phyloP scores from a whole-genome alignment of 2,329 filamentous ascomycete genomes.

The Zymoseptoria pseudotritici region DNA sequence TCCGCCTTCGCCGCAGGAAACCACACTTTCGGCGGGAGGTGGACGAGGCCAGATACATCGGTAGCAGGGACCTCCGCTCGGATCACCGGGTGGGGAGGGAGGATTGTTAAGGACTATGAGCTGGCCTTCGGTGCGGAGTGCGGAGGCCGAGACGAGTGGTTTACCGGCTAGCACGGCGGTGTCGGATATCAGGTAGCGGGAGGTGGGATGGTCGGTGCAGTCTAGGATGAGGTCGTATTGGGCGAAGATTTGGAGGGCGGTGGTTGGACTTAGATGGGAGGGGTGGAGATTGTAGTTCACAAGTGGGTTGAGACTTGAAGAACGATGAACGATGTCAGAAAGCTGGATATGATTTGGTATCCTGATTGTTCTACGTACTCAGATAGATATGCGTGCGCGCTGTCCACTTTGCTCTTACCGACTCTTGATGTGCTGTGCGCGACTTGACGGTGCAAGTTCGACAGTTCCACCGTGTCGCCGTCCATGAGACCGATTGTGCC shows the following conservation, averaged over 20 bases:
- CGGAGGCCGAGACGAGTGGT: conserved; percentile 80
- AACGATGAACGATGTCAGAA: conserved; percentile 2
- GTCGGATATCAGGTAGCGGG: conserved; percentile 88
- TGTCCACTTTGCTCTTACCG: conserved; percentile 73
- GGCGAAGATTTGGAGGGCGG: conserved; percentile 58
- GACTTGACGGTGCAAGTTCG: conserved; percentile 89
- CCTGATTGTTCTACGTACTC: conserved; percentile 32
- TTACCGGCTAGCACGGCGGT: conserved; percentile 72
- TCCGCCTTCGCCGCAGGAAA: conserved; percentile 86
- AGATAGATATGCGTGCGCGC: conserved; percentile 43
- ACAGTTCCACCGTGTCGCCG: conserved; percentile 77
- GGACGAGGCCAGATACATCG: conserved; percentile 86
- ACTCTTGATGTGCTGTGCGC: conserved; percentile 66
- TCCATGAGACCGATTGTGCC: conserved; percentile 79
- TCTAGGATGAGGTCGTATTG: conserved; percentile 81
- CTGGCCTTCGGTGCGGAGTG: conserved; percentile 81
- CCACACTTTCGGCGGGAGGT: conserved; percentile 72
- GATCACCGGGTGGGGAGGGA: conserved; percentile 51
- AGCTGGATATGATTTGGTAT: not conserved
- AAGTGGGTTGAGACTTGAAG: conserved; percentile 61
- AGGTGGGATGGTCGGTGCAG: conserved; percentile 88
- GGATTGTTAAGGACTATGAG: conserved; percentile 82
- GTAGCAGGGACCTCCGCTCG: conserved; percentile 74
- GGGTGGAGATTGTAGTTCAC: conserved; percentile 57
- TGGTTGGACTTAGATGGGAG: conserved; percentile 59